These are phyloP conservation scores for Stagonosporopsis vannaccii DNA, from an alignment of 2,329 filamentous ascomycete genomes.

Conservation along the genomic window DNA sequence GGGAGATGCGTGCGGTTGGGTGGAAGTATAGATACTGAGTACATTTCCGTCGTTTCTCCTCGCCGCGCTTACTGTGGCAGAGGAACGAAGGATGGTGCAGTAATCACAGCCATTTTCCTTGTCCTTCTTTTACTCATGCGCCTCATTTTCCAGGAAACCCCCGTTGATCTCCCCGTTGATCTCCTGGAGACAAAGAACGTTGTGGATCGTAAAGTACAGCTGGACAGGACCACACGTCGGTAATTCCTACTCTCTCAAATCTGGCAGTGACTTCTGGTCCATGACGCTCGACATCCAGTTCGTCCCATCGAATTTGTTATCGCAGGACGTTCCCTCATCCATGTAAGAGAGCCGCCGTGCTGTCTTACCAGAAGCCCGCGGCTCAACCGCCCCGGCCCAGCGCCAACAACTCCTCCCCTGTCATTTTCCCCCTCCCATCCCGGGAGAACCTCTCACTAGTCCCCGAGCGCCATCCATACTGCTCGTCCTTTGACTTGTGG, in stretches of 20 bases:
- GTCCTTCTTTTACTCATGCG: neutral
- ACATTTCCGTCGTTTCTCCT: conserved; percentile 10
- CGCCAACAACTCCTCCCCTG: neutral
- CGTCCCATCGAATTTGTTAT: no score
- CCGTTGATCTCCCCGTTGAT: no score
- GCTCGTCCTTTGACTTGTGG: neutral
- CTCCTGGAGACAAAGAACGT: no score
- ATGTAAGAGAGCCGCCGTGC: no score
- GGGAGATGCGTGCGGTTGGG: conserved; percentile 8
- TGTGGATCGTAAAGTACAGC: neutral
- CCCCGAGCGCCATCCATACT: conserved; percentile 6
- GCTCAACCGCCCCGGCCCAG: neutral
- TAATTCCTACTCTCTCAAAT: no score
- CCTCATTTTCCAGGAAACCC: no score
- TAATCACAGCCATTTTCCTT: conserved; percentile 5
- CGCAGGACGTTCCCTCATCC: no score
- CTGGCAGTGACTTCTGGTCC: no score
- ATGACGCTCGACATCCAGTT: no score
- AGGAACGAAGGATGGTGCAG: conserved; percentile 9
- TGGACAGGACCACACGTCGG: no score
- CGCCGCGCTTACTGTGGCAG: conserved; percentile 7
- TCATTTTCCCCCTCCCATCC: neutral
- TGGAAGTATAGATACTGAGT: conserved; percentile 10
- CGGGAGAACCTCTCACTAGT: conserved; percentile 1
- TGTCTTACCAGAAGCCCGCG: no score